Percentiles rank a stretch among this genome's conserved stretches.
phyloP scores from a whole-genome alignment of 805 yeast genomes.

The Kodamaea laetipori region DNA sequence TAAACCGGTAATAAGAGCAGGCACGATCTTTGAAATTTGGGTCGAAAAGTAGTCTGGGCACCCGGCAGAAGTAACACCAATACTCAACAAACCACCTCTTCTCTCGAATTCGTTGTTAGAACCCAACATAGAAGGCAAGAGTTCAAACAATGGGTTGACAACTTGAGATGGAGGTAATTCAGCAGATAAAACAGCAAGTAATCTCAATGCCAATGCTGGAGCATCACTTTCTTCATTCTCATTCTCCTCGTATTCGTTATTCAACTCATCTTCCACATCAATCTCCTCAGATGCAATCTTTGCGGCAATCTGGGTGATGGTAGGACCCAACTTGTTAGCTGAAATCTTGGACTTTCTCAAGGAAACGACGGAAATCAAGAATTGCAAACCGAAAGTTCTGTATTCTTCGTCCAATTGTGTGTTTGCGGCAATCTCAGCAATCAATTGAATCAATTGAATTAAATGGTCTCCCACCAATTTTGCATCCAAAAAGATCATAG shows the following conservation, averaged over 20 bases:
- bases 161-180: constrained; percentile 94
- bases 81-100: constrained; percentile 81
- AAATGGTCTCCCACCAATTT: constrained; percentile 77
- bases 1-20: constrained; percentile 72
- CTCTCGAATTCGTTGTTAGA: constrained; percentile 73
- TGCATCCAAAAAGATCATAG: constrained; percentile 73
- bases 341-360: constrained; percentile 80
- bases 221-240: constrained; percentile 92
- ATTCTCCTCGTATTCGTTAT: constrained; percentile 83
- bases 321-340: constrained; percentile 81
- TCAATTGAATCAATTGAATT: constrained; percentile 65
- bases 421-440: constrained; percentile 74
- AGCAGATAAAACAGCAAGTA: constrained; percentile 74
- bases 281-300: constrained; percentile 74
- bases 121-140: constrained; percentile 53
- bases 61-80: constrained; percentile 85
- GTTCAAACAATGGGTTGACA: constrained; percentile 73
- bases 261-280: constrained; percentile 75
- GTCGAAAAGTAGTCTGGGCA: constrained; percentile 89
- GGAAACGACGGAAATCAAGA: constrained; percentile 74
- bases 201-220: constrained; percentile 72
- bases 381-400: constrained; percentile 81
- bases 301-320: constrained; percentile 70
- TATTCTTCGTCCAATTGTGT: constrained; percentile 71
- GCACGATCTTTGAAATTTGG: constrained; percentile 72